These are phyloP conservation scores for Colletotrichum horii DNA, from an alignment of 2,329 filamentous ascomycete genomes.

Conservation along the genomic window DNA sequence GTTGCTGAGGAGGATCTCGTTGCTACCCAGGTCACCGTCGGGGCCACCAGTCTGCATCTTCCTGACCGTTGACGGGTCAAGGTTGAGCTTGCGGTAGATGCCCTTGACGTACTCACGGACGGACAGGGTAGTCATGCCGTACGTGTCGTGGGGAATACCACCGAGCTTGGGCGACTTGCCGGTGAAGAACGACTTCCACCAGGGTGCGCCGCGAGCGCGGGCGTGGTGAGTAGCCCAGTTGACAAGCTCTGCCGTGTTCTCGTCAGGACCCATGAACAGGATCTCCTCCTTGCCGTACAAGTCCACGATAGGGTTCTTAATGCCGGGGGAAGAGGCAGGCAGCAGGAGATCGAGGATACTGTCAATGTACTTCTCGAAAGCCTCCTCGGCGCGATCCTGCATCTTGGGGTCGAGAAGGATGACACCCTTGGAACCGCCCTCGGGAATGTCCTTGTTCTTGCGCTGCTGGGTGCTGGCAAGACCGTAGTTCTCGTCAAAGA, in stretches of 20 bases:
- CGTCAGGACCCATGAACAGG: conserved; percentile 96
- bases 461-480: conserved; percentile 98
- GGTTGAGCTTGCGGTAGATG: conserved; percentile 93
- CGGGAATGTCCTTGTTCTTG: conserved; percentile 99
- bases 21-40: conserved; percentile 95
- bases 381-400: conserved; percentile 89
- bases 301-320: conserved; percentile 98
- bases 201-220: conserved; percentile 82
- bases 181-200: conserved; percentile 99
- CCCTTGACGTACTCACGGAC: conserved; percentile 96
- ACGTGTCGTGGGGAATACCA: conserved; percentile 93
- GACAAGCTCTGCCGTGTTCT: conserved; percentile 97
- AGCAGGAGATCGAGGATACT: conserved; percentile 95
- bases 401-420: conserved; percentile 92
- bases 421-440: conserved; percentile 97
- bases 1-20: conserved; percentile 94
- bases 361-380: conserved; percentile 99
- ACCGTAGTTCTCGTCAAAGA: conserved; percentile 99
- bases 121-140: conserved; percentile 97
- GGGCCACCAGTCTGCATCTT: conserved; percentile 99
- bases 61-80: conserved; percentile 82
- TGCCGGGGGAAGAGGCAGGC: conserved; percentile 87
- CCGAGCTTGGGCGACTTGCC: conserved; percentile 96
- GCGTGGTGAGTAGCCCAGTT: conserved; percentile 99
- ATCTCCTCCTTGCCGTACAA: conserved; percentile 95